Base-by-base conservation (phyloP, 2,329 filamentous ascomycete genomes). In the Arthroderma sp. region DNA sequence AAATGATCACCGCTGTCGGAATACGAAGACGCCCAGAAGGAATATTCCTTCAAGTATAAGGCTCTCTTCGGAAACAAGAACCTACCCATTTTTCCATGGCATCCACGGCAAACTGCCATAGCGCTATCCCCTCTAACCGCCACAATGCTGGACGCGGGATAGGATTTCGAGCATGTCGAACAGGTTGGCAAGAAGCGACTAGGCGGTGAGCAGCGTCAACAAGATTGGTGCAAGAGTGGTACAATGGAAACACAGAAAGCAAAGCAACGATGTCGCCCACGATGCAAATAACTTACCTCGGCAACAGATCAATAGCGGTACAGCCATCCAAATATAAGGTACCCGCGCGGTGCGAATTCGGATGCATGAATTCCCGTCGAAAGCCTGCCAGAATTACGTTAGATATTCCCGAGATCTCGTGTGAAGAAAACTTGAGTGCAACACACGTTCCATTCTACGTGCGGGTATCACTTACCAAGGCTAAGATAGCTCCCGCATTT, bases 291-390 rank as follows among this genome's bases (percentile, higher is more conserved):
- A 22, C 58, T 33, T 63, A 77, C 75, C 75, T 79, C 45, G 83
- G 81, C 7, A 91, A 74, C 70, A 91, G 75, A 57, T 91, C 85
- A 38, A 78, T 71, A 6, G 85, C 73, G 4, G 77, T 80, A 62
- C 83, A 88, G 10, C 83, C 83, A 28, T 81, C 74, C 6, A 85
- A 64, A 59, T 91, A 84, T 47, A 93, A 63, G 59, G 88, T 88
- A 4, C 85, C 85, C 8, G 83, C 84, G 47, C 83, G 71, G n/a
- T 75, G 72, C 3, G 83, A 85, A 63, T 80, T 75, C 43, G 74
- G 69, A 62, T 91, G 85, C 49, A 91, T 75, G 46, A 86, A 63
- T 57, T 85, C 80, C 53, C 73, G 73, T 32, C 81, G 73, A 59
- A 80, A 87, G 2, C 61, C 67, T 70, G 46, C 29, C 47, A 40